Conservation (phyloP, 139 green algal genomes). For the Micractinium conductrix region DNA sequence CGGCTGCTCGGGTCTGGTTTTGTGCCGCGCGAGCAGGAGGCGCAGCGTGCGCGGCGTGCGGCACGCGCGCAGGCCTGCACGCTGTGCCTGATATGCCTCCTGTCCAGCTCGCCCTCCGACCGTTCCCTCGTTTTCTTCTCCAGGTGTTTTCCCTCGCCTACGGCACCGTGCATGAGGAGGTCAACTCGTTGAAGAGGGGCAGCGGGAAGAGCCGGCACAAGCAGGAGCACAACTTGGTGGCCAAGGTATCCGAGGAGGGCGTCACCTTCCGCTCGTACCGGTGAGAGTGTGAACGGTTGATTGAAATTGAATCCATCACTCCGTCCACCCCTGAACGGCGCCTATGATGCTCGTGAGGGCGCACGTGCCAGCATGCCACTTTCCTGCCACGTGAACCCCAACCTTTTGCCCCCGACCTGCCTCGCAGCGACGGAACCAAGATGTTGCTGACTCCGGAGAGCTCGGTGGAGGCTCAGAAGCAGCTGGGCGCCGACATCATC, state of each 20-base stretch:
- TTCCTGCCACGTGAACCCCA: too few species aligned
- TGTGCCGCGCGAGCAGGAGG: too few species aligned
- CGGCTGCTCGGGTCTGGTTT: too few species aligned
- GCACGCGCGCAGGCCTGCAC: too few species aligned
- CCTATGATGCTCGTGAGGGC: too few species aligned
- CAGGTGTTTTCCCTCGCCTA: constrained; percentile 62
- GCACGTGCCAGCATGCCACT: too few species aligned
- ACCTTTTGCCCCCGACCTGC: not conserved
- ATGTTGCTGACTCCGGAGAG: constrained; percentile 59
- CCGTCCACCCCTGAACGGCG: too few species aligned
- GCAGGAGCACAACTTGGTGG: constrained; percentile 39
- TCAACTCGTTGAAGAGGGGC: constrained; percentile 47
- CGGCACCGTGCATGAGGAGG: constrained; percentile 50
- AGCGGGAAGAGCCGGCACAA: constrained; percentile 10
- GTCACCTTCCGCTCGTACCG: constrained; percentile 51
- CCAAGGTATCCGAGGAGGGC: constrained; percentile 45
- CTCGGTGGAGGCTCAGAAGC: constrained; percentile 56
- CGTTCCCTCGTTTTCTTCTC: not conserved
- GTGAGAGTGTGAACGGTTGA: not conserved
- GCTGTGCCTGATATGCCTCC: too few species aligned
- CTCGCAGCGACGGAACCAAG: constrained; percentile 45
- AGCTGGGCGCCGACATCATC: constrained; percentile 64
- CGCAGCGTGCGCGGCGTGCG: too few species aligned
- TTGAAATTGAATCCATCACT: not conserved
- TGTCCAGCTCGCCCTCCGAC: too few species aligned